Base-by-base conservation (phyloP, 306 rosid genomes). In the Quercus ilex region DNA sequence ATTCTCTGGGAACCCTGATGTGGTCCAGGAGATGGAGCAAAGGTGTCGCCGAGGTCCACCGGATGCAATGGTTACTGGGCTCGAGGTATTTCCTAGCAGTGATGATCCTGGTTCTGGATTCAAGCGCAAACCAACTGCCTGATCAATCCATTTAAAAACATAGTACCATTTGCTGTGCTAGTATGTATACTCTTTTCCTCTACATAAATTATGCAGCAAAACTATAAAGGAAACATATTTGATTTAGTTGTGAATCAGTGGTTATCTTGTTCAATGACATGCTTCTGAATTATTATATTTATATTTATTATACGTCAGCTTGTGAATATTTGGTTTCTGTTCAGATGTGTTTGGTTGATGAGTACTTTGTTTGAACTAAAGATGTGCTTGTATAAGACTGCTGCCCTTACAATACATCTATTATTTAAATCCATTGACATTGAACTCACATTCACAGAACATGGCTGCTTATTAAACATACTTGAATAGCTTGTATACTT, bases 41-140 rank as follows among this genome's bases (percentile, higher is more conserved):
- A 79, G 99, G 88, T 90, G 99, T 70, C 91, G 97, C 18, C 97
- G 92, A 7, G 97, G 99, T 33, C 96, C 99, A 0, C 85, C 87
- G 1, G 81, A 88, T 12, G 97, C 99, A 1, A 38, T 87, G 72
- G 97, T 91, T 30, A 94, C 99, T 0, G 97, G 92, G 3, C 55
- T 92, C 0, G 85, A 91, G 83, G 88, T 89, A 76, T 87, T 81
- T 55, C 97, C 95, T 1, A 74, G 83, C 79, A 79, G 77, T n/a
- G 97, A 88, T 56, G 88, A 85, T 51, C 89, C 92, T 35, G 89
- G 95, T 57, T 46, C 87, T 35, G 92, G 85, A 5, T 94, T 94
- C 67, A 82, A 89, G 71, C 81, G 90, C 70, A 84, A 86, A 78
- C 90, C 74, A 23, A 91, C 95, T 33, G 80, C 83, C 51, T 94